Base-by-base conservation (phyloP, 1,284 basidiomycete genomes). In the Boletus albobrunnescens region DNA sequence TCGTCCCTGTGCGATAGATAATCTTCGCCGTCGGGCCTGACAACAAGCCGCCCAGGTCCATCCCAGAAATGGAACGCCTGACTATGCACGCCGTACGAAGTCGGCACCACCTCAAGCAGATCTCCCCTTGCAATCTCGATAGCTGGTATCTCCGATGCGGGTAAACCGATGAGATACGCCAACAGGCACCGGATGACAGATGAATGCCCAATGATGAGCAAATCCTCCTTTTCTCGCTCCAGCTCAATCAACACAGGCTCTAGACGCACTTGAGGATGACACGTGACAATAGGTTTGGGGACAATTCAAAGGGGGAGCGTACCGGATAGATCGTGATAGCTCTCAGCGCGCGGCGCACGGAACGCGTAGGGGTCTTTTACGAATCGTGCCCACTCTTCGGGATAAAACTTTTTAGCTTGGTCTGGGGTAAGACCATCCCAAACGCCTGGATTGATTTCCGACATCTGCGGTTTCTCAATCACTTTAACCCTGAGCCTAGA, bases 101-200 rank as follows among this genome's bases (percentile, higher is more conserved):
- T 88, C 1, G 92, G 92, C 0, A 91, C 84, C 41, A 95, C 90
- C 66, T 95, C 91, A 33, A 94, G 75, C 11, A 95, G 71, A 63
- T 95, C 92, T 0, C 92, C 92, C 16, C 91, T 79, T 17, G 91
- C 91, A 55, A 99, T 87, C 66, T 97, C 94, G 47, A 99, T 94
- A 2, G 91, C 91, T 0, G 95, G 96, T 33, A 99, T 96, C 67
- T 99, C 94, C 28, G 86, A 87, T 0, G 95, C 92, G n/a, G 93
- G 92, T 3, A 97, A 75, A 3, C 96, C 95, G 56, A 96, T 93
- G 52, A 94, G 82, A 67, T 93, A 94, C 1, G 91, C 84, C 24
- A 94, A 76, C 56, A 99, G 76, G 70, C 95, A 99, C 22, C 96
- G 85, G 60, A 99, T 94, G 61, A 99, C 96, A n/a, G 91, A 95